These are phyloP conservation scores for Euphorbia peplus DNA, from an alignment of 345 rosid species.

Conservation along the genomic window DNA sequence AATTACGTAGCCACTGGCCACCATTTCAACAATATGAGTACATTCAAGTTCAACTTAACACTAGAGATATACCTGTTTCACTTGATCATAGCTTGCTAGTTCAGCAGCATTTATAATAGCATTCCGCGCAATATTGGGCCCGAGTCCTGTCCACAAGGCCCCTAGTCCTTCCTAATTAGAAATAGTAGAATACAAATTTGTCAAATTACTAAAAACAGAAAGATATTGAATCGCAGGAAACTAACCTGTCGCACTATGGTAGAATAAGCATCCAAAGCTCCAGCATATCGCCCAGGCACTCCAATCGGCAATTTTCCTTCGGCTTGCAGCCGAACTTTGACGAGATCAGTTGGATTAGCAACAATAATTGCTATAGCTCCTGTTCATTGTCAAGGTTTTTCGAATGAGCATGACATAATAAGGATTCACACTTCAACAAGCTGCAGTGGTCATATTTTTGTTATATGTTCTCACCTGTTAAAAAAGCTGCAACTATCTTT, in stretches of 20 bases:
- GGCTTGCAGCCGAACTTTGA: constrained; percentile 90
- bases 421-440: neutral
- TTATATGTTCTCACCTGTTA: constrained; percentile 61
- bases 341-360: constrained; percentile 97
- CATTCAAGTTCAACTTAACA: constrained; percentile 1
- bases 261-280: constrained; percentile 79
- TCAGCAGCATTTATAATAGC: constrained; percentile 98
- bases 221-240: constrained; percentile 13
- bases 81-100: constrained; percentile 96
- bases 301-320: constrained; percentile 91
- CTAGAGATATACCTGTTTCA: constrained; percentile 57
- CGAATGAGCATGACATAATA: constrained; percentile 5
- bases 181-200: neutral
- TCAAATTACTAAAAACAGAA: neutral
- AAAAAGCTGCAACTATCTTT: constrained; percentile 81
- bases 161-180: constrained; percentile 65
- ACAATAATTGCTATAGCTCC: constrained; percentile 87
- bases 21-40: constrained; percentile 5
- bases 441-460: constrained; percentile 16
- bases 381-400: constrained; percentile 28
- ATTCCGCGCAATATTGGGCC: constrained; percentile 90
- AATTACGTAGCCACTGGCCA: constrained; percentile 6
- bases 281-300: constrained; percentile 79
- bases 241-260: constrained; percentile 74
- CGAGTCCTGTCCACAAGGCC: constrained; percentile 94